Base-by-base conservation (phyloP, 108 stramenopile genomes). In the Stephanodiscus minutulus region DNA sequence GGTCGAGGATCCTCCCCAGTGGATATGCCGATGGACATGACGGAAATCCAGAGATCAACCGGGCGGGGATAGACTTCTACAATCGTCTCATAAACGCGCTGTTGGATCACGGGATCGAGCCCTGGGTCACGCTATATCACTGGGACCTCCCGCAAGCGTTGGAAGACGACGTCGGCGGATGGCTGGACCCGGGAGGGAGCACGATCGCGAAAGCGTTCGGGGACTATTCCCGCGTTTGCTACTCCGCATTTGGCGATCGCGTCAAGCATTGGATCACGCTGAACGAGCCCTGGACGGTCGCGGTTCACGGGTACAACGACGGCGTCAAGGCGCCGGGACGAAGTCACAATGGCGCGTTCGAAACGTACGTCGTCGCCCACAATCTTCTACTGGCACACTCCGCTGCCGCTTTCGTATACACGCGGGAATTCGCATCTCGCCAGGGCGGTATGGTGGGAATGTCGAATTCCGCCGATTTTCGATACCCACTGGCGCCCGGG, bases 121-220 rank as follows among this genome's bases (percentile, higher is more conserved):
- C 98, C 21, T 88, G 86, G 59, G 86, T 95, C 1, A 97, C 97
- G 0, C 76, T 98, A 18, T 97, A 91, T 61, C 98, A 98, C 66
- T 98, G 98, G 98, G 98, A 98, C 76, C 70, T 97, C 20, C 98
- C 98, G 7, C 91, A 96, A 63, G 62, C 65, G 18, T 65, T 98
- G 29, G 82, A 97, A 60, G 90, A 91, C 22, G 70, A 79, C 53
- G 89, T 90, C 57, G 85, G 89, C 43, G 97, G 96, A 47, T 95
- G 95, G 87, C 74, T 90, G 49, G 68, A 73, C 48, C 31, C 31
- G 5, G 31, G 31, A 33, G 31, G 31, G 31, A 28, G 47, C 15
- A 44, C 67, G 10, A 82, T 95, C 20, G 77, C 86, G 7, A 65
- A 82, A 13, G 92, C 82, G 50, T 98, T 97, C 82, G 89, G 81